These are phyloP conservation scores for Solanum sitiens DNA, from an alignment of 257 asterid species.

Conservation along the genomic window DNA sequence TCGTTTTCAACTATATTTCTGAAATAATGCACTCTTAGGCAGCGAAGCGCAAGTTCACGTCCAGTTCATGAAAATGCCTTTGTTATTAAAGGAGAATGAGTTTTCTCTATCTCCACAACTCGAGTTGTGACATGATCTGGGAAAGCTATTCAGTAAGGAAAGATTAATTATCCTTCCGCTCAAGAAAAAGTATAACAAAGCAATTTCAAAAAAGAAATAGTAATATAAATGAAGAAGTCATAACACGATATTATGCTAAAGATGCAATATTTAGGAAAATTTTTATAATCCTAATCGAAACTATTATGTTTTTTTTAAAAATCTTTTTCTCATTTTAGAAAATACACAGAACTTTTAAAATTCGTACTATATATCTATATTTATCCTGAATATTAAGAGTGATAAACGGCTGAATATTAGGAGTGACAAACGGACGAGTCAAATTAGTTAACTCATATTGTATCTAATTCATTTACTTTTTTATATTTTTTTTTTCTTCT, in stretches of 20 bases:
- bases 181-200: neutral
- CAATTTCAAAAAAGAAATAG: no score
- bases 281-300: no score
- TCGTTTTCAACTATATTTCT: neutral
- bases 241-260: no score
- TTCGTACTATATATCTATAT: neutral
- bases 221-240: neutral
- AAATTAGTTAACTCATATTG: neutral
- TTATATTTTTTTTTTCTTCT: neutral
- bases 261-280: neutral
- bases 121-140: neutral
- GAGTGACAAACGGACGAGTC: neutral
- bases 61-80: neutral
- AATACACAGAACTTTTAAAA: neutral
- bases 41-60: accelerated
- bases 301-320: neutral
- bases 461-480: neutral
- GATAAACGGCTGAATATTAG: neutral
- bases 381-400: neutral
- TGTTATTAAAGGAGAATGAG: no score
- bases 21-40: no score
- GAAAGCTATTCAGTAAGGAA: no score
- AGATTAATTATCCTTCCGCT: no score
- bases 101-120: neutral
- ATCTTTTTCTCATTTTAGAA: neutral